phyloP scores from a whole-genome alignment of 306 rosid species.

The Trichosanthes cucumerina region DNA sequence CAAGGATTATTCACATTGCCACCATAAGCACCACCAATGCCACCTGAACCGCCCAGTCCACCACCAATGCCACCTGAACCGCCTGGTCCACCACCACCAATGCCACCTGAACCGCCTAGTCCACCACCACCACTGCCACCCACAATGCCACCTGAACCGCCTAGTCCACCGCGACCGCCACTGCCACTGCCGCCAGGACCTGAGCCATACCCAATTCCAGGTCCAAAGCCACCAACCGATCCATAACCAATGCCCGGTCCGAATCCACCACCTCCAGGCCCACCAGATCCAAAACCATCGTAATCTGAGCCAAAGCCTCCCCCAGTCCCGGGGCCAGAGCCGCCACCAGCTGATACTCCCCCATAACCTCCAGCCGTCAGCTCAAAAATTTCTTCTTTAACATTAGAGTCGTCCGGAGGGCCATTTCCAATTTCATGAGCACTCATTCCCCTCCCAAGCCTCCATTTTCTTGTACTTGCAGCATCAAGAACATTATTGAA shows the following conservation, averaged over 20 bases:
- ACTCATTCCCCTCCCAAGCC: conserved; percentile 4
- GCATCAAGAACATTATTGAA: conserved; percentile 15
- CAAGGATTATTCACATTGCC: not conserved
- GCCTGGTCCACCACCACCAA: not conserved
- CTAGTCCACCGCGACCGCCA: not conserved
- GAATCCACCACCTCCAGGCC: not conserved
- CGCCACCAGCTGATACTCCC: conserved; percentile 21
- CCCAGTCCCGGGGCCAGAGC: conserved; percentile 11
- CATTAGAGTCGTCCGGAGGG: not conserved
- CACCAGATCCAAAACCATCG: conserved; percentile 12
- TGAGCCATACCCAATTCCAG: conserved; percentile 1
- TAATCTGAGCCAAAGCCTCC: conserved; percentile 16
- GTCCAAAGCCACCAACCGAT: conserved; percentile 1
- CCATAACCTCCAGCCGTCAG: conserved; percentile 23
- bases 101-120: not conserved
- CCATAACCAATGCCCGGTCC: not conserved
- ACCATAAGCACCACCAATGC: not conserved
- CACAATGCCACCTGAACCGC: not conserved
- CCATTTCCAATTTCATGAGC: not conserved
- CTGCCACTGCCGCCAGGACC: not conserved
- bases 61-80: not conserved
- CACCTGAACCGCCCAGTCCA: not conserved
- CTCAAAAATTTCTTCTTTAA: not conserved
- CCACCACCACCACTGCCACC: not conserved
- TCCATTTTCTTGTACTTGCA: conserved; percentile 15